phyloP scores from a whole-genome alignment of 495 filamentous ascomycete genomes.

The Annulohypoxylon nitens region DNA sequence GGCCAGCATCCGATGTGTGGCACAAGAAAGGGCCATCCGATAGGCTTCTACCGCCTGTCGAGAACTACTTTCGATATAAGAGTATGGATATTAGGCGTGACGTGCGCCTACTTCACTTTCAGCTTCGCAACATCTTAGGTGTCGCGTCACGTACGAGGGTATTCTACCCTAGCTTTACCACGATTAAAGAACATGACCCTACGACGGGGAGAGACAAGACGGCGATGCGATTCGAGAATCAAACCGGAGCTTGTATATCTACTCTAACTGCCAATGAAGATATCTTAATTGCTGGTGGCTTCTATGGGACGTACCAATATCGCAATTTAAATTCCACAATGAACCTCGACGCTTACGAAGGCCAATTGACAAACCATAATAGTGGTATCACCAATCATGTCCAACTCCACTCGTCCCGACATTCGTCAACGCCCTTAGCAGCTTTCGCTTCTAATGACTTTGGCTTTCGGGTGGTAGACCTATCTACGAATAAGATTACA shows the following conservation, averaged over 20 bases:
- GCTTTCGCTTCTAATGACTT: conserved; percentile 89
- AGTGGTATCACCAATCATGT: conserved; percentile 92
- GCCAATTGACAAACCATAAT: conserved; percentile 72
- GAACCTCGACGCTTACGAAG: conserved; percentile 63
- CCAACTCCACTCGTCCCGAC: conserved; percentile 73
- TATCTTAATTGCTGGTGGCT: conserved; percentile 82
- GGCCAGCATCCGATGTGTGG: conserved; percentile 54
- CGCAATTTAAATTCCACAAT: conserved; percentile 63
- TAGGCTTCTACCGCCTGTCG: conserved; percentile 55
- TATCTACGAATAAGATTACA: conserved; percentile 74
- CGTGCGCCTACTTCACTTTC: conserved; percentile 83
- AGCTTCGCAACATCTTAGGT: conserved; percentile 86
- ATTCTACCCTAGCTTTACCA: conserved; percentile 77
- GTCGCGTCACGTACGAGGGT: conserved; percentile 78
- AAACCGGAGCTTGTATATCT: conserved; percentile 69
- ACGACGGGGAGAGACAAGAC: conserved; percentile 58
- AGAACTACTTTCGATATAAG: conserved; percentile 76
- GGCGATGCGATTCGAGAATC: conserved; percentile 74
- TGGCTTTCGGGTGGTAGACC: conserved; percentile 80
- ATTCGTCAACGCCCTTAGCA: conserved; percentile 71
- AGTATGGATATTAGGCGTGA: conserved; percentile 75
- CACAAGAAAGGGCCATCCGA: conserved; percentile 52
- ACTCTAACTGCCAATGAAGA: conserved; percentile 76
- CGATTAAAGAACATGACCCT: conserved; percentile 69
- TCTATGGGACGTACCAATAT: conserved; percentile 83